Evolutionary conservation across 768 basidiomycete species (phyloP).

Genomic region (Lactarius deliciosus): DNA sequence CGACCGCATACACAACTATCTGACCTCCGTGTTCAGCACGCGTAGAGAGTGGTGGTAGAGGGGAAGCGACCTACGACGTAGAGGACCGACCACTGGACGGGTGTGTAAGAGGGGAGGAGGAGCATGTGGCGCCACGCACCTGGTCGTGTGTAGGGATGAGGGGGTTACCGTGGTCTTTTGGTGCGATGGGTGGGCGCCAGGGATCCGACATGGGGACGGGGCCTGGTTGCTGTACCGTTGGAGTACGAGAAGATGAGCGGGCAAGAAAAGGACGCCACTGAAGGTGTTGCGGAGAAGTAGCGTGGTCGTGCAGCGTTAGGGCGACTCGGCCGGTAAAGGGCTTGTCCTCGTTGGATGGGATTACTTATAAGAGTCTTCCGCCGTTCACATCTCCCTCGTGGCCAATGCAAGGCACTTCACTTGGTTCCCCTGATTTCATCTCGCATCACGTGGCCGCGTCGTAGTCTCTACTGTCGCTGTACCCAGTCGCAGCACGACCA

Average conservation of each 20-base stretch:
- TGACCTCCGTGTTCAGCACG: conserved; percentile 34
- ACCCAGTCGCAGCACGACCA: too few relatives aligned
- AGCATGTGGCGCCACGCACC: conserved; percentile 19
- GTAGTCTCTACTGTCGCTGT: too few relatives aligned
- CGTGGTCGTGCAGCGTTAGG: not conserved
- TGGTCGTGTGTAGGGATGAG: conserved; percentile 25
- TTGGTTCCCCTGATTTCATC: not conserved
- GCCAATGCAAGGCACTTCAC: conserved; percentile 6
- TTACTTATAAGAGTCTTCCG: conserved; percentile 13
- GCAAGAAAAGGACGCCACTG: conserved; percentile 8
- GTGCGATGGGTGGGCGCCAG: conserved; percentile 10
- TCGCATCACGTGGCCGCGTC: not conserved
- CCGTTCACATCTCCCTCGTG: conserved; percentile 17
- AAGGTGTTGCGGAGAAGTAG: conserved; percentile 6
- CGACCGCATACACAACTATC: conserved; percentile 83
- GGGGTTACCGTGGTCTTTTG: conserved; percentile 5
- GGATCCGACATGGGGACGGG: conserved; percentile 16
- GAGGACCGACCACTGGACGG: conserved; percentile 62
- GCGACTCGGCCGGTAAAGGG: conserved; percentile 1
- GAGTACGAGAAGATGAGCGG: conserved; percentile 3
- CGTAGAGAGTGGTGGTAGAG: conserved; percentile 11
- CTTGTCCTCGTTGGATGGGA: not conserved
- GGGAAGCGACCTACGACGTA: conserved; percentile 57
- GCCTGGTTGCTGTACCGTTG: not conserved
- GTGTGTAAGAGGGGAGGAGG: not conserved